Conservation (phyloP, 2,329 filamentous ascomycete species). For the Podosphaera xanthii region DNA sequence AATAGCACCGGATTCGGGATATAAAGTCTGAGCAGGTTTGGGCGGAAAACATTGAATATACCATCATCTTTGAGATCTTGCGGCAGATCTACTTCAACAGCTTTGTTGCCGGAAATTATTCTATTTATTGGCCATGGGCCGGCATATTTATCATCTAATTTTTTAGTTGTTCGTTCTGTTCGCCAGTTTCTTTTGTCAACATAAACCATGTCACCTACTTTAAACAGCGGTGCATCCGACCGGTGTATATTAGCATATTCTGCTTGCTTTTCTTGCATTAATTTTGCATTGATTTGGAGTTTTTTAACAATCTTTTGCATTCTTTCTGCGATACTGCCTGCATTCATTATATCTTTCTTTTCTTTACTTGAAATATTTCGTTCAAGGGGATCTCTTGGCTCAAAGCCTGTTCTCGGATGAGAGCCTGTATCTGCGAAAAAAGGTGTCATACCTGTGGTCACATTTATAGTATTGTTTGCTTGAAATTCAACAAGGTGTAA, state of each 20-base stretch:
- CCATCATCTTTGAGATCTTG: neutral
- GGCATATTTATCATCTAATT: neutral
- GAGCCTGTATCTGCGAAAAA: slow-evolving; percentile 5
- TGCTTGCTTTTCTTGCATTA: neutral
- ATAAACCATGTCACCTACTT: neutral
- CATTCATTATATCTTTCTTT: neutral
- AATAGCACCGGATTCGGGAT: neutral
- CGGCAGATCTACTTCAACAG: neutral
- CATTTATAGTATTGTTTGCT: slow-evolving; percentile 3
- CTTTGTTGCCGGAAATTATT: neutral
- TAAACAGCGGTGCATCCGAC: neutral
- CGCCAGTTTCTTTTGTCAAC: neutral
- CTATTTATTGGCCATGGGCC: slow-evolving; percentile 1
- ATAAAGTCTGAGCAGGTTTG: neutral
- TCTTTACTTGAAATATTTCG: neutral
- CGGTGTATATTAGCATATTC: neutral
- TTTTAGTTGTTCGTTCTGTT: neutral
- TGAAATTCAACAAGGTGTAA: slow-evolving; percentile 7
- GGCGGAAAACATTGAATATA: neutral
- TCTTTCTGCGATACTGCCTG: neutral
- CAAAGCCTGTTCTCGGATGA: slow-evolving; percentile 2
- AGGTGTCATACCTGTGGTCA: slow-evolving; percentile 3
- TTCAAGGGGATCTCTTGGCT: neutral
- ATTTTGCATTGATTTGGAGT: neutral
- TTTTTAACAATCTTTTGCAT: neutral